Evolutionary conservation across 805 yeast species (phyloP), one percentile per base, ranked within the genome.

Genomic region (Yarrowia divulgata): DNA sequence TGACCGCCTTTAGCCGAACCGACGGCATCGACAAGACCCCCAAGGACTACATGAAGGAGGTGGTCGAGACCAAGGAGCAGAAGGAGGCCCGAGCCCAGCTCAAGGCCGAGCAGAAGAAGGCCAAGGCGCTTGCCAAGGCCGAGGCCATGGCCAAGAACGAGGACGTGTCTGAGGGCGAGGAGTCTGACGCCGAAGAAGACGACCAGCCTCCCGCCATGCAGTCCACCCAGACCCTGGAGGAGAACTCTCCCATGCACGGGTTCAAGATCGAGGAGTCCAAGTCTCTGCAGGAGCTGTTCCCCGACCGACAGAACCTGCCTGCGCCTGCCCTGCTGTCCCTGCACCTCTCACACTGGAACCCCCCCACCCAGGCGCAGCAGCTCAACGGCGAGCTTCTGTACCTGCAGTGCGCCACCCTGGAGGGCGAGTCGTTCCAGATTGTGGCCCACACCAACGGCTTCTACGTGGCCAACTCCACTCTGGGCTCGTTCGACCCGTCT

Each of bases 401-500:
- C 78, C 81, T 95, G 74, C 85, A 85, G 69, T 82, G 87, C 50
- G 88, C 87, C 74, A 90, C 97, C 58, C 81, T 90, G 72, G 98
- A 95, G 79, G 89, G 89, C 73, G 96, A 91, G 76, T 85, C 85
- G 37, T 85, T 84, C 78, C 90, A 91, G 74, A 85, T 94, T 73
- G 92, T 97, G 8, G 88, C 94, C 70, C 87, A 88, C 69, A 84
- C 87, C 55, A 79, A 88, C 52, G 99, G 99, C 0, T 94, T 91
- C 78, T 91, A 80, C 75, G 87, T 92, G 60, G 90, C 89, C 79
- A 88, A 83, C 74, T 88, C 89, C 39, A 84, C 96, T 10, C 82
- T 84, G 40, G 81, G 85, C 45, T 85, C 82, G 74, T 93, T 93
- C 78, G 94, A 92, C 75, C 90, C 95, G 32, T 79, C 86, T 4